Base-by-base conservation (phyloP, 768 basidiomycete species). In the Russula earlei region DNA sequence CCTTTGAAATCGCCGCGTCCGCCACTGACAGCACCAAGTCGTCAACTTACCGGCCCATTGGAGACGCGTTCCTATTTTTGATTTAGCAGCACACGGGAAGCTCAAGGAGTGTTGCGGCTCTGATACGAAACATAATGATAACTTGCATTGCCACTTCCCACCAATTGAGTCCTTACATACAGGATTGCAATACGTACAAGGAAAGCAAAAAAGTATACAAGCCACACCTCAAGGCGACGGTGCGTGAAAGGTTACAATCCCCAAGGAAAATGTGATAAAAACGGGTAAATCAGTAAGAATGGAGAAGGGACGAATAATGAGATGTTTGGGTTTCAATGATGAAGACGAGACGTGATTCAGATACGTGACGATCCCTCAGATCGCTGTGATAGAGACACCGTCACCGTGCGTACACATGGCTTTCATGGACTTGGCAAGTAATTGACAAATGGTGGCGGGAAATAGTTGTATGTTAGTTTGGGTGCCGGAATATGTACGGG, bases 51-150 rank as follows among this genome's bases (percentile, higher is more conserved):
- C 57, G 31, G 9, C 43, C n/a, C 15, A 17, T 6, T 38, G 57
- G 57, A 42, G 51, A 40, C 52, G 41, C 52, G 20, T 54, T 58
- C 42, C 57, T 48, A 31, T 54, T 54, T 58, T 54, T 37, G 57
- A 53, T 49, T 54, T 53, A 53, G 51, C 27, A 36, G 25, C 20
- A 33, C 31, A 37, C 33, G 24, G 46, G 46, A 49, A 49, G n/a
- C 10, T 15, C 2, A 44, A 44, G 27, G 36, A 33, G 31, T 24
- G 29, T 41, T n/a, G 29, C 15, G n/a, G 22, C 36, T 43, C 34
- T 36, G 52, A 42, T 58, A 36, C 52, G 40, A 58, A 56, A 53
- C 56, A 58, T 58, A 58, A 58, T 58, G 52, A 58, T 58, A 58
- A 33, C 41, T 54, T 58, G 52, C 34, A 58, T 54, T 58, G 47